Percentiles rank a stretch among this genome's conserved stretches.
phyloP scores from a whole-genome alignment of 768 basidiomycete species.

The Lactifluus piperatus region DNA sequence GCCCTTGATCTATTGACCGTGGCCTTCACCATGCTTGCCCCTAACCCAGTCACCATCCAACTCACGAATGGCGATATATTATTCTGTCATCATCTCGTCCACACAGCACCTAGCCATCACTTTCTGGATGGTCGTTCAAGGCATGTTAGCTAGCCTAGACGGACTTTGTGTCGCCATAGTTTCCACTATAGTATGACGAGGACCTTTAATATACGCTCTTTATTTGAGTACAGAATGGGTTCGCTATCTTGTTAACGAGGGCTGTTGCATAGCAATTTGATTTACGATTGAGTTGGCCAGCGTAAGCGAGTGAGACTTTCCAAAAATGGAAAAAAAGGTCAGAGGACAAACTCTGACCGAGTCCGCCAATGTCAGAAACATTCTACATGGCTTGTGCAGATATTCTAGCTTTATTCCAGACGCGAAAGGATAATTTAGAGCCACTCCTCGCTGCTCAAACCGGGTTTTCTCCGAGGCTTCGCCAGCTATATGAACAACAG shows the following conservation, averaged over 20 bases:
- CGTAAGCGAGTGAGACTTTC: too few relatives aligned
- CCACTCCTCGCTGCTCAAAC: slow-evolving; percentile 54
- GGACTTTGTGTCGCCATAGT: neutral
- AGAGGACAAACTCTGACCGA: neutral
- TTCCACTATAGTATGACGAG: neutral
- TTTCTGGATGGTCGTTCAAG: neutral
- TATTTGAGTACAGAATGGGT: too few relatives aligned
- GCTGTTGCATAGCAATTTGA: too few relatives aligned
- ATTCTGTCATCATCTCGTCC: neutral
- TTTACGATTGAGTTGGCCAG: too few relatives aligned
- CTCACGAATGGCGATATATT: neutral
- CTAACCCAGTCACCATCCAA: neutral
- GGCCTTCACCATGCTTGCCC: neutral
- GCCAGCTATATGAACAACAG: slow-evolving; percentile 46
- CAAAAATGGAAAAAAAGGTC: neutral
- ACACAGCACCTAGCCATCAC: neutral
- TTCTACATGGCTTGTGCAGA: slow-evolving; percentile 63
- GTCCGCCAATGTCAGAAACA: slow-evolving; percentile 36
- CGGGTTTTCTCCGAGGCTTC: slow-evolving; percentile 62
- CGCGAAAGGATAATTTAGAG: slow-evolving; percentile 44
- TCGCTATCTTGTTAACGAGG: too few relatives aligned
- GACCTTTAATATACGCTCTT: too few relatives aligned
- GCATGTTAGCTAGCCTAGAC: neutral
- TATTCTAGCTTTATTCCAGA: slow-evolving; percentile 52
- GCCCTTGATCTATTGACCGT: neutral